Evolutionary conservation across 1,284 basidiomycete genomes (phyloP).

Genomic region (Sanghuangporus sanghuang): DNA sequence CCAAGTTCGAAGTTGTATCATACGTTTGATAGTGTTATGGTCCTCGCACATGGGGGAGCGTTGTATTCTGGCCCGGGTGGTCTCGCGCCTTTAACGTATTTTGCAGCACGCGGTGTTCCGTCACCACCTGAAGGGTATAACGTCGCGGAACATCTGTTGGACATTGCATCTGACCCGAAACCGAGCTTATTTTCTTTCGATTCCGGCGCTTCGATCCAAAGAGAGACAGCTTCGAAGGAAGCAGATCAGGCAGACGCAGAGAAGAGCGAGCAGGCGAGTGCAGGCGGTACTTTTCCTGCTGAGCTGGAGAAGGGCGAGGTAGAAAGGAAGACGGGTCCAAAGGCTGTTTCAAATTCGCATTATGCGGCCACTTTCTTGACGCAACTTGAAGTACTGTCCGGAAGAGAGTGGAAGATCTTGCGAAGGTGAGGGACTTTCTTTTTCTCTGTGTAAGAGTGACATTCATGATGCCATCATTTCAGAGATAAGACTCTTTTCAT

Average conservation of each 20-base stretch:
- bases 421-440: slow-evolving; percentile 42
- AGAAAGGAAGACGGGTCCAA: neutral
- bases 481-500: slow-evolving; percentile 81
- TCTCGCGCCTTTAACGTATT: slow-evolving; percentile 59
- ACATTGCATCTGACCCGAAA: slow-evolving; percentile 69
- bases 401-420: slow-evolving; percentile 80
- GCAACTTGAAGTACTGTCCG: slow-evolving; percentile 74
- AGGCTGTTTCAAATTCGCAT: slow-evolving; percentile 19
- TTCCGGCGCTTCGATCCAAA: neutral
- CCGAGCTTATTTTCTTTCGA: slow-evolving; percentile 34
- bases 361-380: slow-evolving; percentile 80
- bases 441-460: neutral
- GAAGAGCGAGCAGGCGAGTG: neutral
- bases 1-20: slow-evolving; percentile 84
- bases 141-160: slow-evolving; percentile 84
- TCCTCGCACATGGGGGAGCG: slow-evolving; percentile 75
- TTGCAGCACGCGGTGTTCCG: slow-evolving; percentile 39
- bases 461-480: neutral
- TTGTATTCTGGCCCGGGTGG: slow-evolving; percentile 77
- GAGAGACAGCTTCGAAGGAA: neutral
- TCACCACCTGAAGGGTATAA: slow-evolving; percentile 74
- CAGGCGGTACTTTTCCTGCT: neutral
- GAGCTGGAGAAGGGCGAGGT: slow-evolving; percentile 6
- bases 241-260: slow-evolving; percentile 2
- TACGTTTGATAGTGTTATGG: slow-evolving; percentile 74